A percentile compares a stretch with the other conserved stretches of the same genome.
Evolutionary conservation across 2,329 filamentous ascomycete genomes (phyloP).

Genomic region (Pestalotiopsis sp.): DNA sequence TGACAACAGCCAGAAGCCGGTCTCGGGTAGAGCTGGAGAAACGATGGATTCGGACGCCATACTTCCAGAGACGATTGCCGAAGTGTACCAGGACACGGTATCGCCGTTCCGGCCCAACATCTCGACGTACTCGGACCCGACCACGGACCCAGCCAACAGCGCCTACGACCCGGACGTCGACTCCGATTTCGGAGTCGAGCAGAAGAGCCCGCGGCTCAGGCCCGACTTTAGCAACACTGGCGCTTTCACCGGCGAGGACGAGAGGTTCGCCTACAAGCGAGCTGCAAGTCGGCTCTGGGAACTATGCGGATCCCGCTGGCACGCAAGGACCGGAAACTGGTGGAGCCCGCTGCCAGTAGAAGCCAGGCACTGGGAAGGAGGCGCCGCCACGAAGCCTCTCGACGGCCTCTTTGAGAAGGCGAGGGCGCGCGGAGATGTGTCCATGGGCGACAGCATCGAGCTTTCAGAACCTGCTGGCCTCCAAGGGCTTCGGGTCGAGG

Average conservation of each 20-base stretch:
- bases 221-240: constrained; percentile 65
- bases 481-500: constrained; percentile 32
- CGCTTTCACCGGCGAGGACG: constrained; percentile 77
- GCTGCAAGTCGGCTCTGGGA: constrained; percentile 80
- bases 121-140: constrained; percentile 57
- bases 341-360: constrained; percentile 66
- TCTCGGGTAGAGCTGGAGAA: constrained; percentile 35
- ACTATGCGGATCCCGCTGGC: constrained; percentile 74
- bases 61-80: constrained; percentile 65
- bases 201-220: constrained; percentile 34
- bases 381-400: constrained; percentile 18
- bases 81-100: constrained; percentile 77
- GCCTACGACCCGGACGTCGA: constrained; percentile 58
- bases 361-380: constrained; percentile 65
- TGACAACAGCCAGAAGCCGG: constrained; percentile 27
- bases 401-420: background rate
- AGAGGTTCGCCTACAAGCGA: constrained; percentile 78
- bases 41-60: constrained; percentile 48
- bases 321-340: constrained; percentile 64
- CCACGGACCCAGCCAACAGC: constrained; percentile 32
- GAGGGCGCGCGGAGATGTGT: constrained; percentile 33
- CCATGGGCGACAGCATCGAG: constrained; percentile 39
- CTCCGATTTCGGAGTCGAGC: constrained; percentile 49
- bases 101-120: constrained; percentile 80
- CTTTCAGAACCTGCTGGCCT: constrained; percentile 45